Evolutionary conservation across 1,139 yeast genomes (phyloP), one percentile per base, ranked within the genome.

Genomic region (Meyerozyma carpophila): DNA sequence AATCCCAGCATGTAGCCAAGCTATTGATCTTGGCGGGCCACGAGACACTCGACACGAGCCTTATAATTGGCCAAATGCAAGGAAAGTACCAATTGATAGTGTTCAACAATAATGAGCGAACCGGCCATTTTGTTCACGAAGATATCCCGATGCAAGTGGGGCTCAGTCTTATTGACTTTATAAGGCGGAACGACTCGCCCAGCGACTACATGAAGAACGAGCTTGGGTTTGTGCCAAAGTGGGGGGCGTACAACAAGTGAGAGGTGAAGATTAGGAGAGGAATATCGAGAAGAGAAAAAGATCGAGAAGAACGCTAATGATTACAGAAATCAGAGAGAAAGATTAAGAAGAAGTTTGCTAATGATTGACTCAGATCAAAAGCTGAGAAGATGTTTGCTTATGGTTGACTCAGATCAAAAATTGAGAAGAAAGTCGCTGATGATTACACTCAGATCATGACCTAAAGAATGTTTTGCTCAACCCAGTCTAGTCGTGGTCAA

Each of bases 11-110:
- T 27, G 75, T 85, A 0, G 82, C 93, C 1, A 84, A 89, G 55
- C 56, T 93, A 43, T 70, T 93, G 39, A 73, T 93, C 1, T 65
- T 93, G n/a, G 95, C 98, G 0, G 95, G 96, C 4, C 87, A 91
- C 46, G 97, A 93, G 56, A 80, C 88, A 8, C 69, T 94, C 26
- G 98, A 94, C 62, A 89, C 84, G 50, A 77, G 78, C 39, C 68
- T 93, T 37, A 89, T 90, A 60, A 83, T 93, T 45, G 98, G 97
- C 0, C 98, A 94, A 63, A 93, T 93, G 98, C 98, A 91, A 64
- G 94, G 95, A 0, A 89, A 87, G 58, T 93, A 85, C 61, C 98
- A 93, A 62, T 72, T 93, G 40, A 82, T 88, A 13, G 95, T 90
- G 4, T 84, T 90, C 61, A 82, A 79, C 49, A 66, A 66, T 45